Evolutionary conservation across 352 stramenopile genomes (phyloP).

Genomic region (Phytophthora europaea): DNA sequence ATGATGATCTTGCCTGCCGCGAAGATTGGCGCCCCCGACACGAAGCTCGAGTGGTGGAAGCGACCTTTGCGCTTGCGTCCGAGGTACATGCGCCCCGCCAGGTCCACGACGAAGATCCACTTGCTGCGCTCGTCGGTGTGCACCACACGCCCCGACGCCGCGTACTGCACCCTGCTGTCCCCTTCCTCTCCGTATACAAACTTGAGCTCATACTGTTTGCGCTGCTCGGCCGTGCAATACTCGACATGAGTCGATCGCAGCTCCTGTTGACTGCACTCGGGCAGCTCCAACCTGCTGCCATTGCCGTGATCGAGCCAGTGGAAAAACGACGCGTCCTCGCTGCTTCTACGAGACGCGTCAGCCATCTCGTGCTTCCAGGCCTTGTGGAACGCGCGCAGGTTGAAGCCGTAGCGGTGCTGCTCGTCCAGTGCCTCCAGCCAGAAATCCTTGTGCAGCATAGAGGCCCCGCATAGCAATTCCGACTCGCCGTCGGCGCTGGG

Average conservation of each 20-base stretch:
- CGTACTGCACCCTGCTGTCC: slow-evolving; percentile 42
- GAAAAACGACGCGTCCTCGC: slow-evolving; percentile 63
- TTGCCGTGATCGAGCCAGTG: slow-evolving; percentile 75
- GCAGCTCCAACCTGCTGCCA: slow-evolving; percentile 55
- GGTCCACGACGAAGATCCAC: slow-evolving; percentile 84
- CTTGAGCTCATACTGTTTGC: slow-evolving; percentile 54
- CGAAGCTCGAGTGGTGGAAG: slow-evolving; percentile 87
- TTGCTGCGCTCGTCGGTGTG: slow-evolving; percentile 75
- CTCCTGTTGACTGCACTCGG: slow-evolving; percentile 59
- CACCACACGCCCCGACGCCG: slow-evolving; percentile 41
- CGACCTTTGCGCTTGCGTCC: slow-evolving; percentile 74
- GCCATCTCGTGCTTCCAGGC: slow-evolving; percentile 66
- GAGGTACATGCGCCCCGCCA: slow-evolving; percentile 59
- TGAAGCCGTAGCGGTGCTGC: slow-evolving; percentile 80
- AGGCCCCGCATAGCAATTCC: slow-evolving; percentile 18
- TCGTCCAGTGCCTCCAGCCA: slow-evolving; percentile 79
- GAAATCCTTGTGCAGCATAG: slow-evolving; percentile 77
- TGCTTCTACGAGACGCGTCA: background rate
- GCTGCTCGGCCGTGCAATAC: slow-evolving; percentile 59
- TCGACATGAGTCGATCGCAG: slow-evolving; percentile 57
- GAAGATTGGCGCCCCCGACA: slow-evolving; percentile 66
- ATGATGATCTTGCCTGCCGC: slow-evolving; percentile 79
- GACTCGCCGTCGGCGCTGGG: slow-evolving; percentile 8
- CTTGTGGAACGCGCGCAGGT: slow-evolving; percentile 75
- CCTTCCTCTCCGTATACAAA: slow-evolving; percentile 32